Evolutionary conservation across 73 alveolate genomes (phyloP), one percentile per base, ranked within the genome.

Genomic region (Paramecium tetraurelia): DNA sequence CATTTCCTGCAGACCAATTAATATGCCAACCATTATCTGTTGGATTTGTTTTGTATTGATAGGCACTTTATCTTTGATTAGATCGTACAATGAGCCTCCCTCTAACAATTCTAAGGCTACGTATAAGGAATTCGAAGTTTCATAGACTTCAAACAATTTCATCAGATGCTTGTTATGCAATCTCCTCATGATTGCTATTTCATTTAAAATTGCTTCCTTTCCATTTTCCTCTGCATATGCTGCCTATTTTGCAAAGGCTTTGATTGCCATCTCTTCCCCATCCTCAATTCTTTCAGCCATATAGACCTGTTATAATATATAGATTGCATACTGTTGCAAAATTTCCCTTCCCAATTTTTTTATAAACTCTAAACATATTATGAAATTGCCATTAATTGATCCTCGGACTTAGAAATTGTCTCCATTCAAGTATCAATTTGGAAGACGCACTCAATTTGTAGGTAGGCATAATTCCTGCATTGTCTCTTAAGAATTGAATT

Each of bases 211-310:
- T 38, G 63, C 87, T 72, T 70, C 90, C 50, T 89, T 89, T 12
- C 94, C 94, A 70, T 89, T 69, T 46, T 89, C 94, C 43, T 89
- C 70, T n/a, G 75, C 77, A 53, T 89, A 89, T n/a, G 94, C 94
- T 21, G 90, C 94, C 35, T 68, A 58, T 72, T 89, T 89, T 16
- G 92, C 48, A 83, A 89, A 89, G n/a, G 94, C 94, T 75, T 89
- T 89, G 5, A 89, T 63, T 27, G 94, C 94, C 75, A 89, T 70
- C 22, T 89, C 80, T 33, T 22, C 71, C 27, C 59, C 87, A 50
- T 89, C 94, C 14, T 89, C 94, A 10, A 89, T 58, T 89, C 92
- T 89, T 33, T 89, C 94, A 12, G 94, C 87, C 87, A 89, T 70
- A 83, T 89, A 89, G 44, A 80, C 90, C 90, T 80, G 6, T 8